Base-by-base conservation (phyloP, 768 basidiomycete species). In the Dictyophora rubrovolvata region DNA sequence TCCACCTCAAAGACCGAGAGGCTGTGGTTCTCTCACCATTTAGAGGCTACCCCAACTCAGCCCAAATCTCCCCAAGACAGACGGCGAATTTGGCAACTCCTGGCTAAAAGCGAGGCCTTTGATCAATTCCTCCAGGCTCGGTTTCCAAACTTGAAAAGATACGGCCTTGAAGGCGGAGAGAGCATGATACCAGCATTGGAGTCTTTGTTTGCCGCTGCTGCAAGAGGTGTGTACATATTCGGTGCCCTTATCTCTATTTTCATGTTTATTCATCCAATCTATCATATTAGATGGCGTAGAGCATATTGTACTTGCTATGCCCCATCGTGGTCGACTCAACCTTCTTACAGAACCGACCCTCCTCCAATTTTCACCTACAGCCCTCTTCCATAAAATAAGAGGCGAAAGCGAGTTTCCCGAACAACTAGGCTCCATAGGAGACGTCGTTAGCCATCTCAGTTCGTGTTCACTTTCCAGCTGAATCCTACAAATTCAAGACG, bases 161-260 rank as follows among this genome's bases (percentile, higher is more conserved):
- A 91, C 69, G 92, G 89, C 0, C 76, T 94, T 37, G 93, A 96
- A 70, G 93, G 93, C 2, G 93, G 87, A 1, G 93, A 95, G 73
- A 91, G 89, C 2, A 94, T 95, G 93, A 71, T 96, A 22, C 87
- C 91, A 4, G 93, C 91, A 1, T 73, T 95, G 1, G 89, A 93
- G 61, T 75, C 81, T 0, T 69, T 96, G 17, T 90, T 96, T 64
- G 72, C 76, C 0, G 74, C 79, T 1, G 85, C 90, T 8, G 78
- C 88, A 2, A 70, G n/a, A 42, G 42, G 42, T 74, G 64, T 79
- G 85, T 84, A 54, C 20, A 65, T 67, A 4, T 49, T 55, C 33
- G 12, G 9, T 37, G n/a, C n/a, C 12, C n/a, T 49, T 28, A 36
- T 28, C 59, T 56, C 42, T 21, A 23, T 14, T 48, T 22, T n/a